Evolutionary conservation across 768 basidiomycete species (phyloP).

Genomic region (Crepidotus variabilis): DNA sequence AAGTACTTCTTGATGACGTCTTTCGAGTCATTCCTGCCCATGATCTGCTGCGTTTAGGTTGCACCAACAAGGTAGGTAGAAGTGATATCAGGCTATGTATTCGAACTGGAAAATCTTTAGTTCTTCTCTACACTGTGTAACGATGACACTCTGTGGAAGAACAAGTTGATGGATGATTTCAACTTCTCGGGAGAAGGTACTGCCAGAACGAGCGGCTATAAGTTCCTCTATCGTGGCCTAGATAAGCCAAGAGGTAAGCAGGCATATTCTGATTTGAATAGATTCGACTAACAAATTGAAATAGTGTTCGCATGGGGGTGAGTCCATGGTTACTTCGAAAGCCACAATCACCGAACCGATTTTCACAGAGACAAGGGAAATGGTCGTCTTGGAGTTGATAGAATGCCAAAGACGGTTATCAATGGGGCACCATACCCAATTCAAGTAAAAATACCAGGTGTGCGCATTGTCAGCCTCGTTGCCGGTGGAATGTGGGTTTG

Average conservation of each 20-base stretch:
- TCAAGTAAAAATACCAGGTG: conserved; percentile 55
- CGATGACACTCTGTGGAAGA: conserved; percentile 81
- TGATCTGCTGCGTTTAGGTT: conserved; percentile 56
- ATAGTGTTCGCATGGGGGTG: conserved; percentile 54
- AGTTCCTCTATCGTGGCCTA: conserved; percentile 72
- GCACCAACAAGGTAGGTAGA: conserved; percentile 51
- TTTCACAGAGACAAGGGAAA: conserved; percentile 50
- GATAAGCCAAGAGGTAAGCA: conserved; percentile 63
- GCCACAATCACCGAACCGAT: conserved; percentile 1
- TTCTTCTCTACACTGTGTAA: conserved; percentile 56
- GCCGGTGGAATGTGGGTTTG: conserved; percentile 77
- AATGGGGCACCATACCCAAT: conserved; percentile 59
- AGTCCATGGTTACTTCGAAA: conserved; percentile 6
- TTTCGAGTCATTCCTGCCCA: conserved; percentile 49
- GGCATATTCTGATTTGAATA: neutral
- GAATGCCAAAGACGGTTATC: conserved; percentile 26
- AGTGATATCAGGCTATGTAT: neutral
- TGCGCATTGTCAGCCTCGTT: conserved; percentile 64
- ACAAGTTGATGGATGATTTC: conserved; percentile 64
- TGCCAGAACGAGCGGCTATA: conserved; percentile 76
- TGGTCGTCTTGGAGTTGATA: conserved; percentile 59
- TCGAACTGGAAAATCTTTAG: conserved; percentile 16
- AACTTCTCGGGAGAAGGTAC: conserved; percentile 73
- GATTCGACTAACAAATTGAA: neutral
- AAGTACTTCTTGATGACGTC: conserved; percentile 75